Conservation (phyloP, 768 basidiomycete species). For the Cystobasidiopsis lactophilus region DNA sequence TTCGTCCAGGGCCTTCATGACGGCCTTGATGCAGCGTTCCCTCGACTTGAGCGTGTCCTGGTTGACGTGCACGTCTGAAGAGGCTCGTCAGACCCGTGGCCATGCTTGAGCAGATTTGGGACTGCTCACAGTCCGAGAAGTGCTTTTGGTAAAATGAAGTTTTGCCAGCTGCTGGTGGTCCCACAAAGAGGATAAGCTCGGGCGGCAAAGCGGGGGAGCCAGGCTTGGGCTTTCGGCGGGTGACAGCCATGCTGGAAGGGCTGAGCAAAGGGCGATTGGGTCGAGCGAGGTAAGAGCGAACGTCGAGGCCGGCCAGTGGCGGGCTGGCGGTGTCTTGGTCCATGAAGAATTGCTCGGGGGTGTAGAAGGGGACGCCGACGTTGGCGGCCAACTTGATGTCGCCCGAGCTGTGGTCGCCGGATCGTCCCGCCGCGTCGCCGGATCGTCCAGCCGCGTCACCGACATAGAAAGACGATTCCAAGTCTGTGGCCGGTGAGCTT, state of each 20-base stretch:
- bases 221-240: not conserved
- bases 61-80: slow-evolving; percentile 53
- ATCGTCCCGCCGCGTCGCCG: slow-evolving; percentile 20
- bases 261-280: slow-evolving; percentile 1
- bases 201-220: not conserved
- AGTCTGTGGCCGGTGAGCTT: slow-evolving; percentile 16
- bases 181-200: slow-evolving; percentile 42
- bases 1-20: slow-evolving; percentile 35
- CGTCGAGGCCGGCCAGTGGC: not conserved
- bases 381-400: slow-evolving; percentile 18
- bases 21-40: slow-evolving; percentile 47
- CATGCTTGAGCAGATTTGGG: no score
- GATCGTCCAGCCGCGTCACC: slow-evolving; percentile 29
- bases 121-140: slow-evolving; percentile 37
- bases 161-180: slow-evolving; percentile 51
- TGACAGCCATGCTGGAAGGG: not conserved
- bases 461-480: slow-evolving; percentile 24
- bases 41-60: slow-evolving; percentile 62
- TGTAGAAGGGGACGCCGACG: slow-evolving; percentile 15
- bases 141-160: slow-evolving; percentile 50
- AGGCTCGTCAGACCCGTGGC: no score
- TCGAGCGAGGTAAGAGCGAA: not conserved
- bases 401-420: slow-evolving; percentile 11
- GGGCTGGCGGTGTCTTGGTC: not conserved
- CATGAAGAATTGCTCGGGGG: slow-evolving; percentile 19